Evolutionary conservation across 768 basidiomycete species (phyloP).

Genomic region (Boletus reticulatus): DNA sequence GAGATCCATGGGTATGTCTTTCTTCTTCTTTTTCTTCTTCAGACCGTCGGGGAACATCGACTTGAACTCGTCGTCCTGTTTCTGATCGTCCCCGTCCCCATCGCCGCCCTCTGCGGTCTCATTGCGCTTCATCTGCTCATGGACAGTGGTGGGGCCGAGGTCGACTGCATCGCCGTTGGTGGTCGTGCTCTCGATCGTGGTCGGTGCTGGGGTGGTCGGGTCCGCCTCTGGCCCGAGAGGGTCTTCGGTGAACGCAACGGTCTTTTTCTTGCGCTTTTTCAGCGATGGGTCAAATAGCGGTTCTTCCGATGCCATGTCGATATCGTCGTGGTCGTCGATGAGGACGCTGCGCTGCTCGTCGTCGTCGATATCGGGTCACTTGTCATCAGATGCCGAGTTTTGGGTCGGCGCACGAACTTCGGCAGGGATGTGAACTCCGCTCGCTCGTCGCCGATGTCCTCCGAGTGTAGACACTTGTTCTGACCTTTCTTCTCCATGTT

Average conservation of each 20-base stretch:
- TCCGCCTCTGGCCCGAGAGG: slow-evolving; percentile 80
- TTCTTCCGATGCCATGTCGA: slow-evolving; percentile 59
- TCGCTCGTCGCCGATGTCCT: slow-evolving; percentile 35
- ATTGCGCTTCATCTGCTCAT: slow-evolving; percentile 65
- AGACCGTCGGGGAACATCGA: slow-evolving; percentile 80
- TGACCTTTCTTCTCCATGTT: slow-evolving; percentile 37
- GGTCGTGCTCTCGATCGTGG: slow-evolving; percentile 67
- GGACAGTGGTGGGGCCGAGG: slow-evolving; percentile 71
- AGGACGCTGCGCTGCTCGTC: slow-evolving; percentile 7
- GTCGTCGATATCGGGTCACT: slow-evolving; percentile 8
- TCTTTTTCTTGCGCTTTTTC: slow-evolving; percentile 87
- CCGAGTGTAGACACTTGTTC: slow-evolving; percentile 14
- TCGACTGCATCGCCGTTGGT: slow-evolving; percentile 71
- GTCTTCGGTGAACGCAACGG: slow-evolving; percentile 82
- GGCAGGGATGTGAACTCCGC: slow-evolving; percentile 23
- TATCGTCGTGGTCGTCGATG: slow-evolving; percentile 17
- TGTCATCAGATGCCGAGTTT: slow-evolving; percentile 26
- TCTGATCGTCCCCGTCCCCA: slow-evolving; percentile 39
- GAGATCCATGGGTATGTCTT: slow-evolving; percentile 82
- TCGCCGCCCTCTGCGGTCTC: slow-evolving; percentile 38
- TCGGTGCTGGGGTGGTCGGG: slow-evolving; percentile 75
- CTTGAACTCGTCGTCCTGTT: slow-evolving; percentile 74
- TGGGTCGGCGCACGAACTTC: slow-evolving; percentile 21
- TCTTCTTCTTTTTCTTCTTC: slow-evolving; percentile 94
- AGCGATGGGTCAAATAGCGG: slow-evolving; percentile 82